Evolutionary conservation across 305 asterid species (phyloP).

Genomic region (Fraxinus sp.): DNA sequence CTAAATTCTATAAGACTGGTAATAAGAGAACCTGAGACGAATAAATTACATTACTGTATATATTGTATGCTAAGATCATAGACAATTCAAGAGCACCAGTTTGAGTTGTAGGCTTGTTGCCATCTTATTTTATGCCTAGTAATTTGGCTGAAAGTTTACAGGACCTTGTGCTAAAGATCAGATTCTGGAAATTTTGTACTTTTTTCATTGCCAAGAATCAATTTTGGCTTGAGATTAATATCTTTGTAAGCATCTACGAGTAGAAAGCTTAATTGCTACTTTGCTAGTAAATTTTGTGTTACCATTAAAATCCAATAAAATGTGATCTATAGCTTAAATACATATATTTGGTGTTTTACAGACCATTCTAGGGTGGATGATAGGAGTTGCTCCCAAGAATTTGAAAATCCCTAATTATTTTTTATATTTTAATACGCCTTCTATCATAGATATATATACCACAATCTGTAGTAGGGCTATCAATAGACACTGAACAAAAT

Average conservation of each 20-base stretch:
- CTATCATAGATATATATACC: neutral
- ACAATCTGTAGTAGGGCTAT: neutral
- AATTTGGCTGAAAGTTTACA: neutral
- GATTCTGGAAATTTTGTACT: neutral
- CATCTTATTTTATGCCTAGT: neutral
- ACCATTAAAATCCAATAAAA: neutral
- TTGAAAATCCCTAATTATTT: neutral
- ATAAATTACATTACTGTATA: neutral
- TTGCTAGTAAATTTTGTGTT: neutral
- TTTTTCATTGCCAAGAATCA: neutral
- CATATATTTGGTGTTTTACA: neutral
- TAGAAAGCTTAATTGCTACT: neutral
- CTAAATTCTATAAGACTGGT: neutral
- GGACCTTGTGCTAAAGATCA: neutral
- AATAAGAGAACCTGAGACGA: neutral
- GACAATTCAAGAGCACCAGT: neutral
- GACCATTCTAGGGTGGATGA: neutral
- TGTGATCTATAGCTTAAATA: neutral
- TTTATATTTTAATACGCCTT: neutral
- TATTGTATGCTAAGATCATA: neutral
- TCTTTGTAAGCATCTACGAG: neutral
- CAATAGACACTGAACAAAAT: neutral
- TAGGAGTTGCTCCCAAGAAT: neutral
- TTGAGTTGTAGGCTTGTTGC: neutral
- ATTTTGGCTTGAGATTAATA: neutral